Percentiles rank a stretch among this genome's conserved stretches.
These are phyloP conservation scores for Wickerhamiella alocasiicola DNA, from an alignment of 805 yeast genomes.

Conservation along the genomic window DNA sequence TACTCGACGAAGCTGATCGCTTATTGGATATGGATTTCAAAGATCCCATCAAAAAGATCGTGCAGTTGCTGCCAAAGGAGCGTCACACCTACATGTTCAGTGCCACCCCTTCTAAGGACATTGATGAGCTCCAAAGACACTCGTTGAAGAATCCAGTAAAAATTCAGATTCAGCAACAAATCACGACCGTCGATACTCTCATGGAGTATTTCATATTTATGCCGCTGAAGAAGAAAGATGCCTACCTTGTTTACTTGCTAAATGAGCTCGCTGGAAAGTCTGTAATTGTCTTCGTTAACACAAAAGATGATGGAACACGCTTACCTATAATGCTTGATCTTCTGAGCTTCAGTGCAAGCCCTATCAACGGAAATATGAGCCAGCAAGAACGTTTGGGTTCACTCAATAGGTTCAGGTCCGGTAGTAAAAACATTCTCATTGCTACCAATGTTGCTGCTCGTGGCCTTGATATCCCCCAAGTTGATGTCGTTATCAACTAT, in stretches of 20 bases:
- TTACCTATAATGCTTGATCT: constrained; percentile 69
- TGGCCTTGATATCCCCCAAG: constrained; percentile 91
- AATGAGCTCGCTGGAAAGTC: constrained; percentile 80
- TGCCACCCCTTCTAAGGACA: constrained; percentile 95
- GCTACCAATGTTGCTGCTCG: constrained; percentile 98
- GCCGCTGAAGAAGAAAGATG: constrained; percentile 86
- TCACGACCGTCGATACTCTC: constrained; percentile 89
- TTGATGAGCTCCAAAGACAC: constrained; percentile 89
- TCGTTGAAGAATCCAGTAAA: constrained; percentile 79
- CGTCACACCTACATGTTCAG: constrained; percentile 74
- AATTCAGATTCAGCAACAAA: constrained; percentile 77
- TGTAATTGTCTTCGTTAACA: constrained; percentile 79
- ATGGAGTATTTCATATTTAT: constrained; percentile 80
- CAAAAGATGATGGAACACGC: constrained; percentile 91
- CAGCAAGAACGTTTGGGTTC: constrained; percentile 77
- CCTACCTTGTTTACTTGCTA: constrained; percentile 66
- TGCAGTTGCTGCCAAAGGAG: constrained; percentile 71
- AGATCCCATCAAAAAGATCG: constrained; percentile 77
- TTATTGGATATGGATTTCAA: constrained; percentile 93
- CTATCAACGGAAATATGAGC: constrained; percentile 90
- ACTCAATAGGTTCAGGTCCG: constrained; percentile 44
- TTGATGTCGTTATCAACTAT: constrained; percentile 78
- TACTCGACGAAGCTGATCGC: constrained; percentile 96
- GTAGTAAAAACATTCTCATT: constrained; percentile 44
- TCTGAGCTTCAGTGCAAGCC: constrained; percentile 79